Base-by-base conservation (phyloP, 129 eudicot species). In the Rutidosis leptorrhynchoides region DNA sequence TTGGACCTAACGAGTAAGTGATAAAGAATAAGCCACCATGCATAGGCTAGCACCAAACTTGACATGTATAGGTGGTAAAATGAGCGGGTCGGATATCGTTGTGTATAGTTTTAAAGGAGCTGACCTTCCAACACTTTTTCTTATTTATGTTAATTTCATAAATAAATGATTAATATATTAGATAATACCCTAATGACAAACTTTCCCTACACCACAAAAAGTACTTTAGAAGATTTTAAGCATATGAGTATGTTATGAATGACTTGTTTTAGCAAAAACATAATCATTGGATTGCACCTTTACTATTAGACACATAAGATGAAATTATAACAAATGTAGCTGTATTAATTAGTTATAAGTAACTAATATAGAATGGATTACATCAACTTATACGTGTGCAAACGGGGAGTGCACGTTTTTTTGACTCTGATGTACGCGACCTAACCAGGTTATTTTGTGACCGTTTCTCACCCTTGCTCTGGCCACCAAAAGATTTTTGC, bases 1-100 rank as follows among this genome's bases (percentile, higher is more conserved):
- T 90, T 90, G 33, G 90, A 72, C 83, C 97, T 90, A 71, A 76
- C 40, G 22, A 37, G 58, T 58, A 21, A 23, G 35, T 26, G 45
- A 63, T 2, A 28, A 11, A 25, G 10, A 20, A 62, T 46, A 22
- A 49, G 25, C 65, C 4, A 68, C 3, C 52, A 65, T 25, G 25
- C 42, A 43, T 46, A 46, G 21, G 1, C 40, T 12, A 55, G 19
- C 65, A 37, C 70, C 64, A 51, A 51, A 61, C 33, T 14, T 21
- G 61, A 16, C 19, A 40, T 1, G 42, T 16, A 45, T 16, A 10
- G 15, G 68, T 35, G 30, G 29, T 11, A 54, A 11, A 54, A 54
- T 54, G 55, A 20, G 55, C 24, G 5, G 46, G 46, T 40, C 16
- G n/a, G 6, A 40, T 16, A 40, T 2, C 4, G 3, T 40, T 4